Evolutionary conservation across 306 rosid species (phyloP).

Genomic region (Vicia sativa): DNA sequence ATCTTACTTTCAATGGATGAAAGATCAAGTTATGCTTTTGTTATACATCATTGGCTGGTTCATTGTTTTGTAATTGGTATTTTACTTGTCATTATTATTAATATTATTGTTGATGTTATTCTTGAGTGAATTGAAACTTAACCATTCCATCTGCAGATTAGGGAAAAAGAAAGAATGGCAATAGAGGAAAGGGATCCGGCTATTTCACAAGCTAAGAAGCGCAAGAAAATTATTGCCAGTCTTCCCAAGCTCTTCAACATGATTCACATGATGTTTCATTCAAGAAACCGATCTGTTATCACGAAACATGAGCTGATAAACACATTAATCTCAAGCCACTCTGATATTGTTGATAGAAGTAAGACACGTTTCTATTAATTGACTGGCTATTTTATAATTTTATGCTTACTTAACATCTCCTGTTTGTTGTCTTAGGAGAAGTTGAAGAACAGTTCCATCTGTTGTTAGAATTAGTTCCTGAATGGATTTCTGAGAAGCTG

Average conservation of each 20-base stretch:
- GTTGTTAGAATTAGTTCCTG: conserved; percentile 72
- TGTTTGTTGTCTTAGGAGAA: conserved; percentile 55
- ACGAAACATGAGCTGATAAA: conserved; percentile 74
- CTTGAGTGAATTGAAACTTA: neutral
- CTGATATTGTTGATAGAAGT: conserved; percentile 67
- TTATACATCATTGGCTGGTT: too few relatives aligned
- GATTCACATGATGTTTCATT: conserved; percentile 63
- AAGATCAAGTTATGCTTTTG: too few relatives aligned
- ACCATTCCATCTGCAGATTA: conserved; percentile 56
- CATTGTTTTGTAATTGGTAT: too few relatives aligned
- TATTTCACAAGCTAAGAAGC: conserved; percentile 72
- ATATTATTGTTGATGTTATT: too few relatives aligned
- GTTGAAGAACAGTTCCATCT: conserved; percentile 71
- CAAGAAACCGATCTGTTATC: conserved; percentile 55
- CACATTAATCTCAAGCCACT: conserved; percentile 59
- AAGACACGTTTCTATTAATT: conserved; percentile 35
- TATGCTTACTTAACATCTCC: conserved; percentile 31
- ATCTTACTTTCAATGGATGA: too few relatives aligned
- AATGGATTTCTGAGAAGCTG: conserved; percentile 78
- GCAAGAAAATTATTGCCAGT: conserved; percentile 58
- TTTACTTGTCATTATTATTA: too few relatives aligned
- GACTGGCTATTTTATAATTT: conserved; percentile 3
- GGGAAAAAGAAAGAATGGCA: conserved; percentile 66
- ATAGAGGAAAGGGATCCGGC: conserved; percentile 75
- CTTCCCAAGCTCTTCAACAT: conserved; percentile 85